These are phyloP conservation scores for Macrophomina phaseolina DNA, from an alignment of 2,329 filamentous ascomycete genomes.

Conservation along the genomic window DNA sequence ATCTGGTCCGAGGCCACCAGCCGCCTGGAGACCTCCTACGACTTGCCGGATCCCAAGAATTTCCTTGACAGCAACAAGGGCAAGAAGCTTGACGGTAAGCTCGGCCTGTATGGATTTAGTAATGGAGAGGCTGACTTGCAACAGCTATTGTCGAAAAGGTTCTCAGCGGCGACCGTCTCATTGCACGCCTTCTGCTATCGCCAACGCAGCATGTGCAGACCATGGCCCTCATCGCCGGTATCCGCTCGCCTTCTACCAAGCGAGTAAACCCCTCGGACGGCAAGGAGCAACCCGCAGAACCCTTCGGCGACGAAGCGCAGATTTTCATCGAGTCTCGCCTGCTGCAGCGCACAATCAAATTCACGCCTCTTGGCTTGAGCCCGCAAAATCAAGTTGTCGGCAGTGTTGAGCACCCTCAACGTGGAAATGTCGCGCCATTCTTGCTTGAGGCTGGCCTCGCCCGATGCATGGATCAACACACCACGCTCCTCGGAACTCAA, in stretches of 20 bases:
- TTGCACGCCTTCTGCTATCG: conserved; percentile 79
- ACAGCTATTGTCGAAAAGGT: conserved; percentile 80
- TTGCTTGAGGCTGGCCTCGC: conserved; percentile 88
- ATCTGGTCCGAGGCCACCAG: conserved; percentile 73
- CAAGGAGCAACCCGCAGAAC: conserved; percentile 82
- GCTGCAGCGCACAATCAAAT: conserved; percentile 82
- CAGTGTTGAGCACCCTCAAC: conserved; percentile 77
- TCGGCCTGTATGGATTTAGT: background rate
- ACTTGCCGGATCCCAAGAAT: conserved; percentile 74
- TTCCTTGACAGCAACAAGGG: conserved; percentile 87
- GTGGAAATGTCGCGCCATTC: conserved; percentile 91
- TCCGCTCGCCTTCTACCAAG: conserved; percentile 88
- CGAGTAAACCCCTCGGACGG: conserved; percentile 79
- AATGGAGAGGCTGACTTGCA: conserved; percentile 30
- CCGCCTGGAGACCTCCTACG: conserved; percentile 78
- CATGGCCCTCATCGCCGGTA: conserved; percentile 85
- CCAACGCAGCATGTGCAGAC: conserved; percentile 88
- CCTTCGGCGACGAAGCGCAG: conserved; percentile 86
- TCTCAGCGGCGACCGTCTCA: conserved; percentile 86
- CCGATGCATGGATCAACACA: conserved; percentile 94
- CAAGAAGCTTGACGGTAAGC: conserved; percentile 73
- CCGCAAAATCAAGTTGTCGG: conserved; percentile 93
- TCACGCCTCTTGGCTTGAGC: conserved; percentile 83
- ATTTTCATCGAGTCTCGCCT: conserved; percentile 85
- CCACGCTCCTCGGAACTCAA: conserved; percentile 83